These are phyloP conservation scores for Salix brachista DNA, from an alignment of 345 rosid genomes.

Conservation along the genomic window DNA sequence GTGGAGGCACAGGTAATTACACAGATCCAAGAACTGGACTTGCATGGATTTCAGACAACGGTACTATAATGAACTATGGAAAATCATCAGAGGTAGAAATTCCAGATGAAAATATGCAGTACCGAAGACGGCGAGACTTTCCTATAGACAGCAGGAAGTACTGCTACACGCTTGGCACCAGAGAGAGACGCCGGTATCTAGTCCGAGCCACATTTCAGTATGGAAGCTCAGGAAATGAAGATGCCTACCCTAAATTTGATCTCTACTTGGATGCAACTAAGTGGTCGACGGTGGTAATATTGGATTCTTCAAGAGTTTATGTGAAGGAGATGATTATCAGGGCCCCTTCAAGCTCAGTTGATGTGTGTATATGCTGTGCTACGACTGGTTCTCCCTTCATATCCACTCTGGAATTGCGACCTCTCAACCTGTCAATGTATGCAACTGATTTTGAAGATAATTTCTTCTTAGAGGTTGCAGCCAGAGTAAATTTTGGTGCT, in stretches of 20 bases:
- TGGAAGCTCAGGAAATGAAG: slow-evolving; percentile 52
- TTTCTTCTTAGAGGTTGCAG: slow-evolving; percentile 82
- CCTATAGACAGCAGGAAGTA: slow-evolving; percentile 76
- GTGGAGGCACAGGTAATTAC: slow-evolving; percentile 69
- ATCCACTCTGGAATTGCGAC: slow-evolving; percentile 85
- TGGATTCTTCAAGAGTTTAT: slow-evolving; percentile 65
- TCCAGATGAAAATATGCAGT: slow-evolving; percentile 45
- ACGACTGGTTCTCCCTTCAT: slow-evolving; percentile 87
- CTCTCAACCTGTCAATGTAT: slow-evolving; percentile 82
- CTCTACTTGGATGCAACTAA: slow-evolving; percentile 81
- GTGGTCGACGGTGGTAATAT: slow-evolving; percentile 81
- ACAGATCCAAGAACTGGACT: slow-evolving; percentile 71
- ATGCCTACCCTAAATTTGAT: slow-evolving; percentile 73
- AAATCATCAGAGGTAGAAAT: slow-evolving; percentile 36
- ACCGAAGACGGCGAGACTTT: slow-evolving; percentile 63
- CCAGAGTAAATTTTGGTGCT: slow-evolving; percentile 95
- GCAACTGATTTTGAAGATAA: slow-evolving; percentile 79
- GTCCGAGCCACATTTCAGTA: slow-evolving; percentile 89
- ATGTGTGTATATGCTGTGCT: slow-evolving; percentile 88
- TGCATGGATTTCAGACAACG: slow-evolving; percentile 76
- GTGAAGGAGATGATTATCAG: slow-evolving; percentile 76
- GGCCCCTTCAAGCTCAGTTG: slow-evolving; percentile 67
- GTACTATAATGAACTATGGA: slow-evolving; percentile 46
- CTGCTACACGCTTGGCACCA: slow-evolving; percentile 63
- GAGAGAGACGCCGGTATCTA: slow-evolving; percentile 76